phyloP scores from a whole-genome alignment of 345 rosid genomes.

The Arabidopsis suecica region DNA sequence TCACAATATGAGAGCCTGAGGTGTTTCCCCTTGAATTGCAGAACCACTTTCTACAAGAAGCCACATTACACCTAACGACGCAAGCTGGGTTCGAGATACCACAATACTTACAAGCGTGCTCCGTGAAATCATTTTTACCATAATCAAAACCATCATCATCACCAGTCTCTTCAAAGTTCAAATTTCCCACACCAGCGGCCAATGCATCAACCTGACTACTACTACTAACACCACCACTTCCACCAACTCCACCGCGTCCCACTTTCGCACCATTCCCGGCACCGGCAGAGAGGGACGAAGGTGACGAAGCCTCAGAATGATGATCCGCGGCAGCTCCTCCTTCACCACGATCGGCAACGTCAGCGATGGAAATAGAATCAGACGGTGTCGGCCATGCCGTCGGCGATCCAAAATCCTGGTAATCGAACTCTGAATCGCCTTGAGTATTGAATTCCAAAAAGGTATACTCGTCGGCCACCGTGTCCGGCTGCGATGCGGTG shows the following conservation, averaged over 20 bases:
- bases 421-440: conserved; percentile 97
- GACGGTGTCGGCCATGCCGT: conserved; percentile 94
- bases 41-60: conserved; percentile 99
- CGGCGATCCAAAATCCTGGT: conserved; percentile 83
- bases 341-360: conserved; percentile 49
- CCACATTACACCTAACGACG: conserved; percentile 95
- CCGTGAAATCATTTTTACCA: conserved; percentile 82
- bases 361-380: conserved; percentile 65
- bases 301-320: conserved; percentile 57
- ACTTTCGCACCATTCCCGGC: conserved; percentile 48
- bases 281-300: conserved; percentile 65
- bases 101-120: conserved; percentile 95
- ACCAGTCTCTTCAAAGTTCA: conserved; percentile 95
- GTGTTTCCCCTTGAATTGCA: conserved; percentile 99
- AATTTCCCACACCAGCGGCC: conserved; percentile 74
- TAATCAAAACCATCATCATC: conserved; percentile 82
- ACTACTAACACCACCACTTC: conserved; percentile 45
- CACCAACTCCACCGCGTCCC: conserved; percentile 51
- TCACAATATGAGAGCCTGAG: conserved; percentile 98
- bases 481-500: conserved; percentile 95
- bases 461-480: conserved; percentile 83
- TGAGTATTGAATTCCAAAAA: conserved; percentile 96
- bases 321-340: conserved; percentile 49
- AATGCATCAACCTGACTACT: conserved; percentile 71
- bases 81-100: conserved; percentile 99